Conservation (phyloP, 495 filamentous ascomycete species). For the Xanthoparmelia taractica region DNA sequence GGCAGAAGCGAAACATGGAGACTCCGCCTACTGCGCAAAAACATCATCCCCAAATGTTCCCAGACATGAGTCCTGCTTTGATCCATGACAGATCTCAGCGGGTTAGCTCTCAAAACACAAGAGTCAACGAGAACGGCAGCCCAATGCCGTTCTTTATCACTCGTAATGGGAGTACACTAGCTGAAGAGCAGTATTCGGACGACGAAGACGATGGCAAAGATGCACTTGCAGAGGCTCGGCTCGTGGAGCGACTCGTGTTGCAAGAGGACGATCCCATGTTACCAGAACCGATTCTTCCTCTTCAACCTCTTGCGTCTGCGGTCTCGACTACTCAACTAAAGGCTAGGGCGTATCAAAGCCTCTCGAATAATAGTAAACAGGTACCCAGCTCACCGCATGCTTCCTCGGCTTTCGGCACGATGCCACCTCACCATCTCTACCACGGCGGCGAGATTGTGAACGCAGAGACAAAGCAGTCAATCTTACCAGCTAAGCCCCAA, state of each 20-base stretch:
- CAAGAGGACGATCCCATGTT: background rate
- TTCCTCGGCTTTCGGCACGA: slow-evolving; percentile 6
- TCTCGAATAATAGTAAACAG: slow-evolving; percentile 22
- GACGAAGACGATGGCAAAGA: background rate
- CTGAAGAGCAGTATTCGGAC: background rate
- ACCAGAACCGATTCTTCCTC: background rate
- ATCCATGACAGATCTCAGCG: slow-evolving; percentile 7
- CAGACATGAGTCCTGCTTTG: background rate
- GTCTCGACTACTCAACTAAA: background rate
- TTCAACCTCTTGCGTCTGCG: background rate
- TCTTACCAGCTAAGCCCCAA: slow-evolving; percentile 10
- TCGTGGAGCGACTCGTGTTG: background rate
- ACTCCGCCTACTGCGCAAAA: slow-evolving; percentile 8
- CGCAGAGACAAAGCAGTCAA: slow-evolving; percentile 13
- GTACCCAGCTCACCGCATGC: slow-evolving; percentile 24
- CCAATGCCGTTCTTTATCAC: slow-evolving; percentile 21
- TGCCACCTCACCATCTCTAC: slow-evolving; percentile 9
- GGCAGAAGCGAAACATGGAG: slow-evolving; percentile 4
- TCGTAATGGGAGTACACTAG: background rate
- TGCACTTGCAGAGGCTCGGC: background rate
- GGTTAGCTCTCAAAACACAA: slow-evolving; percentile 28
- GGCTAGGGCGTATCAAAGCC: background rate
- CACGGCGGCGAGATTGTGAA: slow-evolving; percentile 19
- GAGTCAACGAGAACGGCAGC: slow-evolving; percentile 31
- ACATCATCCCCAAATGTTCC: background rate